A percentile compares a stretch with the other conserved stretches of the same genome.
These are phyloP conservation scores for Diophrys sp. DNA, from an alignment of 73 alveolate species.

Conservation along the genomic window DNA sequence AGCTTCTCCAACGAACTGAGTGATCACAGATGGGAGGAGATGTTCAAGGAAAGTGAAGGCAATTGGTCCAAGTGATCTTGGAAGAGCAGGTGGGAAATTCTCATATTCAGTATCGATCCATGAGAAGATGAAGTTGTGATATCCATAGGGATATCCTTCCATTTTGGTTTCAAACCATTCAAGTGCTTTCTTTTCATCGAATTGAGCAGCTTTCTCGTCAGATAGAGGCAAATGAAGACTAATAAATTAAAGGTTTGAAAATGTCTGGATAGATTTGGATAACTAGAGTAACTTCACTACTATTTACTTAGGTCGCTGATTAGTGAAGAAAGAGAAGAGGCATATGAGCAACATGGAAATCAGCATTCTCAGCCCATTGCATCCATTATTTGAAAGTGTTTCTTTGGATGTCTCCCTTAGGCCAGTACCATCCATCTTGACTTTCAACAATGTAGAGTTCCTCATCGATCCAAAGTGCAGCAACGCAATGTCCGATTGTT, in stretches of 20 bases:
- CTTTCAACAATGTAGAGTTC: conserved; percentile 80
- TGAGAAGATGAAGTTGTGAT: conserved; percentile 90
- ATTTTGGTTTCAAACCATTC: conserved; percentile 82
- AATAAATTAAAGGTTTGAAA: too few species aligned
- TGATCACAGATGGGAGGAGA: conserved; percentile 62
- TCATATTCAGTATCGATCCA: conserved; percentile 92
- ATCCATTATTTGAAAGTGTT: conserved; percentile 87
- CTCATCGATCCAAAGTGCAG: conserved; percentile 71
- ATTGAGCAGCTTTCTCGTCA: too few species aligned
- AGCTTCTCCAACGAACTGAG: too few species aligned
- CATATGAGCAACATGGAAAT: conserved; percentile 86
- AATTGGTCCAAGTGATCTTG: conserved; percentile 59
- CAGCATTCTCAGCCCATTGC: conserved; percentile 92
- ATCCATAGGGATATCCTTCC: conserved; percentile 95
- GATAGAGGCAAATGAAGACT: too few species aligned
- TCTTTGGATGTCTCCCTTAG: conserved; percentile 75
- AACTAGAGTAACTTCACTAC: too few species aligned
- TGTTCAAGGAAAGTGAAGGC: conserved; percentile 73
- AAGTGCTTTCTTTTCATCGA: too few species aligned
- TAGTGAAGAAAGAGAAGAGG: too few species aligned
- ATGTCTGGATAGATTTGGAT: too few species aligned
- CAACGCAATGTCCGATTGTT: conserved; percentile 81
- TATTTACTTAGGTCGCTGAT: too few species aligned
- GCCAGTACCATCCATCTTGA: conserved; percentile 96
- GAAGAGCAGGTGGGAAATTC: conserved; percentile 80